Conservation (phyloP, 1,139 yeast genomes). For the Geotrichum bryndzae region DNA sequence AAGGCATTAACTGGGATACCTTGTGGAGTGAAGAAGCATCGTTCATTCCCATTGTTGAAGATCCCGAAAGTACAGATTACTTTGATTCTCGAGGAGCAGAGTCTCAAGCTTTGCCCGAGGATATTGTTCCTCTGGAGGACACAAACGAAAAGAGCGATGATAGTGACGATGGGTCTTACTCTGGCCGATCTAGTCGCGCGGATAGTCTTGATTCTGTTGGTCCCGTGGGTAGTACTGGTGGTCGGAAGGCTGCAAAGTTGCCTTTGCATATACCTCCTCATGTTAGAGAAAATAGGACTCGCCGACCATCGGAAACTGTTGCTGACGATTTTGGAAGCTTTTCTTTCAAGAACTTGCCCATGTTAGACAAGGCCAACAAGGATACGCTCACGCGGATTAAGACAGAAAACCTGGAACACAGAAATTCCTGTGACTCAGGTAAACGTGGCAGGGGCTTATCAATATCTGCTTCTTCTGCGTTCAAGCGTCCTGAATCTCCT, state of each 20-base stretch:
- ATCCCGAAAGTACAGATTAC: slow-evolving; percentile 87
- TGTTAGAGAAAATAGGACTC: slow-evolving; percentile 57
- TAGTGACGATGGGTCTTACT: slow-evolving; percentile 12
- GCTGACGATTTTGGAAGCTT: slow-evolving; percentile 85
- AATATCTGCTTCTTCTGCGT: slow-evolving; percentile 19
- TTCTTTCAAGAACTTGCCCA: slow-evolving; percentile 80
- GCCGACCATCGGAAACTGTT: slow-evolving; percentile 52
- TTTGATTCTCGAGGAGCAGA: slow-evolving; percentile 87
- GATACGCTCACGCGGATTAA: slow-evolving; percentile 84
- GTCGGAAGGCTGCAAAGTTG: slow-evolving; percentile 9
- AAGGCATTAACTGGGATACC: slow-evolving; percentile 65
- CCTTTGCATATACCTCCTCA: slow-evolving; percentile 51
- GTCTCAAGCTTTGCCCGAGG: slow-evolving; percentile 30
- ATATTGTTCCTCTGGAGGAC: slow-evolving; percentile 21
- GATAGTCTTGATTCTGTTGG: slow-evolving; percentile 19
- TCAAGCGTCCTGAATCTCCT: slow-evolving; percentile 20
- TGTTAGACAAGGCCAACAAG: slow-evolving; percentile 87
- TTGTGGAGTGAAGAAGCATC: slow-evolving; percentile 73
- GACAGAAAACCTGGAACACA: slow-evolving; percentile 62
- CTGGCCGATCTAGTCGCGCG: slow-evolving; percentile 19
- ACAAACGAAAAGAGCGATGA: slow-evolving; percentile 21
- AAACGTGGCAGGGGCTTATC: slow-evolving; percentile 28
- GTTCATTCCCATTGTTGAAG: slow-evolving; percentile 71
- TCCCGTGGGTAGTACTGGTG: slow-evolving; percentile 2
- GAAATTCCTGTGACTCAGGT: slow-evolving; percentile 9